Evolutionary conservation across 805 yeast species (phyloP).

Genomic region (Sugiyamaella mastotermitis): DNA sequence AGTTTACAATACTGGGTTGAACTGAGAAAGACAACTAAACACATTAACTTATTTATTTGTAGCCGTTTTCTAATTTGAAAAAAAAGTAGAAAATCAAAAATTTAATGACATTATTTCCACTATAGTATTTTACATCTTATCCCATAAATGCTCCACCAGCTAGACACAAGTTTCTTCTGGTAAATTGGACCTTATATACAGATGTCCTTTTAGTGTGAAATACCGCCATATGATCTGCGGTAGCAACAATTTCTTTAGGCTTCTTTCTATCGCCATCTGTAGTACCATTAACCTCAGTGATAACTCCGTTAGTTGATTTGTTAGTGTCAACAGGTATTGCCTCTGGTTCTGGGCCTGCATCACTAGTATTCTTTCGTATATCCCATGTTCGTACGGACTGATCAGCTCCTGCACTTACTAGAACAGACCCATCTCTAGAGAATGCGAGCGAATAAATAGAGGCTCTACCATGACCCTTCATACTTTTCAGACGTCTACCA

Average conservation of each 20-base stretch:
- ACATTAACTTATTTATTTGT: too few species aligned
- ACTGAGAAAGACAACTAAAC: too few species aligned
- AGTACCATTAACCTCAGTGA: constrained; percentile 11
- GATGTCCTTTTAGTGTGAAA: constrained; percentile 93
- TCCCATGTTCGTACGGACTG: constrained; percentile 95
- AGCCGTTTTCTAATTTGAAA: too few species aligned
- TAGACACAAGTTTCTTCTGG: constrained; percentile 81
- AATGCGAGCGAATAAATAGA: constrained; percentile 81
- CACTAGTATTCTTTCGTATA: constrained; percentile 75
- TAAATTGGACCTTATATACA: constrained; percentile 86
- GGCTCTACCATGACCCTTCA: constrained; percentile 92
- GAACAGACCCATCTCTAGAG: constrained; percentile 79
- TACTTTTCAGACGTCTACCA: constrained; percentile 78
- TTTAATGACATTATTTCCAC: too few species aligned
- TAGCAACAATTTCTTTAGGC: constrained; percentile 68
- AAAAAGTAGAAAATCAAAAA: too few species aligned
- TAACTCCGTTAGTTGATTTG: constrained; percentile 10
- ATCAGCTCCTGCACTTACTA: constrained; percentile 91
- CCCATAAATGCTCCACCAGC: constrained; percentile 85
- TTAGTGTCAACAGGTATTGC: constrained; percentile 42
- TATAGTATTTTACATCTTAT: too few species aligned
- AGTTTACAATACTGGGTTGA: too few species aligned
- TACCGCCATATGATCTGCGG: constrained; percentile 87
- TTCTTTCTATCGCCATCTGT: constrained; percentile 27
- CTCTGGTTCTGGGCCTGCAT: constrained; percentile 74